Evolutionary conservation across 1,284 basidiomycete species (phyloP).

Genomic region (Marasmius oreades): DNA sequence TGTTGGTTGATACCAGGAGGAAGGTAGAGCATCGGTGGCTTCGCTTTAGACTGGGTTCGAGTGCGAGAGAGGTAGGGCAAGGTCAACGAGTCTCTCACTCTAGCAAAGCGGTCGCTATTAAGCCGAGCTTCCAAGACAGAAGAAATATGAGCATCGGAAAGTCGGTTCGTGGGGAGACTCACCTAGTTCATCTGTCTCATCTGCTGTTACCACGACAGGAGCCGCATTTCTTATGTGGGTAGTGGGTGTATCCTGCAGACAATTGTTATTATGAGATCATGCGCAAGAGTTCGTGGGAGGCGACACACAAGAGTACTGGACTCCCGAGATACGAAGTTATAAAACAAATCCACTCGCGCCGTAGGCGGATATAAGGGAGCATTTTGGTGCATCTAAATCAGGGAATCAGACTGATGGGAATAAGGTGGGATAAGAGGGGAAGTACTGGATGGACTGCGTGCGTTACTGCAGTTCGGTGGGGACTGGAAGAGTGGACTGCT

Average conservation of each 20-base stretch:
- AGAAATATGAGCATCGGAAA: not conserved
- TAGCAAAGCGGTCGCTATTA: constrained; percentile 5
- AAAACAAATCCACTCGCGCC: not conserved
- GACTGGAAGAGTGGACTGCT: not conserved
- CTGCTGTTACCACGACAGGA: no score
- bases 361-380: not conserved
- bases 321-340: not conserved
- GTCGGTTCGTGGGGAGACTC: no score
- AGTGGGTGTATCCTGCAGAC: no score
- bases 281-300: no score
- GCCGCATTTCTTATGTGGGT: no score
- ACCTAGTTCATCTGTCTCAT: not conserved
- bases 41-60: not conserved
- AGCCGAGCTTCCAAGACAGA: constrained; percentile 4
- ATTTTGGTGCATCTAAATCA: not conserved
- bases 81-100: constrained; percentile 9
- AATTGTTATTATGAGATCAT: no score
- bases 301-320: no score
- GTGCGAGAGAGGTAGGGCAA: constrained; percentile 5
- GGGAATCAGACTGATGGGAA: not conserved
- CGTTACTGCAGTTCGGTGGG: not conserved
- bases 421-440: not conserved
- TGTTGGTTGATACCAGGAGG: not conserved
- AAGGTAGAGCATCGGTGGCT: not conserved
- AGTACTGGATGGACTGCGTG: not conserved